Percentiles rank a stretch among this genome's conserved stretches.
These are phyloP conservation scores for Primulina eburnea DNA, from an alignment of 257 asterid genomes.

Conservation along the genomic window DNA sequence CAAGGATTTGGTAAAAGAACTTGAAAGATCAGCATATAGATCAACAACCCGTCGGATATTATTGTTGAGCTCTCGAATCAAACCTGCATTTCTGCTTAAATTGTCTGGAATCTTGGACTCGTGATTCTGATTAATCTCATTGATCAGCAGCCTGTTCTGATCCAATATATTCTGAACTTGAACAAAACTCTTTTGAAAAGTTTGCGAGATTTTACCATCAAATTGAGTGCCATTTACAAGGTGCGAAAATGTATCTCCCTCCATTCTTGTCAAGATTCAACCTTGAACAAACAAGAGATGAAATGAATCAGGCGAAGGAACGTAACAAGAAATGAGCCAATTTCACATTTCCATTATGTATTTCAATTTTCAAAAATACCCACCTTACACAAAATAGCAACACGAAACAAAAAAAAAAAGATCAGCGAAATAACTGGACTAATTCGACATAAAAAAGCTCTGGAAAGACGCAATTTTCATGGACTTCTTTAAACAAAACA, in stretches of 20 bases:
- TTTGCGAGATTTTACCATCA: not conserved
- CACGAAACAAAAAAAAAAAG: too few relatives aligned
- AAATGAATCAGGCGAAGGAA: not conserved
- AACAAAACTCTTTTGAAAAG: not conserved
- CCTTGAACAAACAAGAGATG: not conserved
- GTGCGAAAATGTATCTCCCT: not conserved
- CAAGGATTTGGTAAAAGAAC: not conserved
- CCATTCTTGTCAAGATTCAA: not conserved
- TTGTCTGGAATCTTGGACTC: not conserved
- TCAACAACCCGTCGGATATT: not conserved
- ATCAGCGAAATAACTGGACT: not conserved
- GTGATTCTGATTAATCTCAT: not conserved
- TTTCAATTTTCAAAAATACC: too few relatives aligned
- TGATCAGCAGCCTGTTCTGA: not conserved
- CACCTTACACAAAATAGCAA: not conserved
- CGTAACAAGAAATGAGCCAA: not conserved
- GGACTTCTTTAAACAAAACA: not conserved
- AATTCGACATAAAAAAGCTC: not conserved
- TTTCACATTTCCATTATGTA: not conserved
- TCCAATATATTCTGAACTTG: not conserved
- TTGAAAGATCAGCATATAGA: not conserved
- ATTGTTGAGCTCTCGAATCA: not conserved
- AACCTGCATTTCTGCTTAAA: not conserved
- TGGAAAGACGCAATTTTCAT: not conserved
- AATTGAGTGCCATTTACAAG: not conserved